A percentile compares a stretch with the other conserved stretches of the same genome.
These are phyloP conservation scores for Penicillium paxilli DNA, from an alignment of 495 filamentous ascomycete species.

Conservation along the genomic window DNA sequence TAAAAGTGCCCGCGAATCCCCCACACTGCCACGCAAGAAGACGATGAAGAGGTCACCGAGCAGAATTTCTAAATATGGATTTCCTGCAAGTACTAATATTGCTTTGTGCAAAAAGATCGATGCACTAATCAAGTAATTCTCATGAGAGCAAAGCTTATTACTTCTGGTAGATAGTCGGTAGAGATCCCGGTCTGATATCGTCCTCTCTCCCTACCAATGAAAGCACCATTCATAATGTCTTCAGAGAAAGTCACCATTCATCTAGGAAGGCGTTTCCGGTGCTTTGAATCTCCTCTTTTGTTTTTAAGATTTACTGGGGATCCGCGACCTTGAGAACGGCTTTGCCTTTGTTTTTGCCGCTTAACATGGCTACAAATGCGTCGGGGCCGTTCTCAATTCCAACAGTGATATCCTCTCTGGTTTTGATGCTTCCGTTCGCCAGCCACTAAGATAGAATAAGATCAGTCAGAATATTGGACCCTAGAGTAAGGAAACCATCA, in stretches of 20 bases:
- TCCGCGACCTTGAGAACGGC: slow-evolving; percentile 68
- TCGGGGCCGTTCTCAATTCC: slow-evolving; percentile 85
- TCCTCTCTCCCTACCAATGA: too few species aligned
- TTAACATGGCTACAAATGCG: slow-evolving; percentile 76
- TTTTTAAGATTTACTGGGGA: neutral
- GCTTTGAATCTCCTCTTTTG: too few species aligned
- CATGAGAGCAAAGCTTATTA: neutral
- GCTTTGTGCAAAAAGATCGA: too few species aligned
- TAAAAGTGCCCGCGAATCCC: too few species aligned
- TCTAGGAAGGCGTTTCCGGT: too few species aligned
- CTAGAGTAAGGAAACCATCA: neutral
- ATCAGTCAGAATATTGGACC: too few species aligned
- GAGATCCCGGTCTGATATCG: neutral
- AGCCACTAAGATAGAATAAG: slow-evolving; percentile 63
- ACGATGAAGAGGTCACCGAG: too few species aligned
- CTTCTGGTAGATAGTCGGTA: neutral
- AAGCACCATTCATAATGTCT: too few species aligned
- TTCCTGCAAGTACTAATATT: too few species aligned
- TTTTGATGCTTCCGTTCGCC: slow-evolving; percentile 75
- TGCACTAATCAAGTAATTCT: neutral
- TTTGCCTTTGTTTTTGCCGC: slow-evolving; percentile 92
- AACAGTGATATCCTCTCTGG: slow-evolving; percentile 63
- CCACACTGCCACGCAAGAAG: too few species aligned
- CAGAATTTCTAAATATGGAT: neutral
- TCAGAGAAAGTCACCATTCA: too few species aligned